Evolutionary conservation across 768 basidiomycete species (phyloP).

Genomic region (Collybia nuda): DNA sequence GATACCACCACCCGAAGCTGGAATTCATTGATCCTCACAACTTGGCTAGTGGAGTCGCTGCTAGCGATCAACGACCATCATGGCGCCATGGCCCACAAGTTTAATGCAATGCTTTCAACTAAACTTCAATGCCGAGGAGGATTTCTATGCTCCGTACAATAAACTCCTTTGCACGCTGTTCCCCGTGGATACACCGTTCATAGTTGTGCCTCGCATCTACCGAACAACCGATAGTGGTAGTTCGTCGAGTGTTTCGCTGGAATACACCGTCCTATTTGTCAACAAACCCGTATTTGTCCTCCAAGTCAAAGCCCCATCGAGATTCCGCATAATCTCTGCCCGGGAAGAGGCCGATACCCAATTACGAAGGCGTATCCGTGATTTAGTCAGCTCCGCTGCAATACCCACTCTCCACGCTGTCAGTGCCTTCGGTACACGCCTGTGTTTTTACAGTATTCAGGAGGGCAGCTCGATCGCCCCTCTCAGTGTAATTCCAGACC

Average conservation of each 20-base stretch:
- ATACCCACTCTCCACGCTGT: constrained; percentile 24
- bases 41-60: too few species aligned
- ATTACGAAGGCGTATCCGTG: constrained; percentile 22
- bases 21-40: too few species aligned
- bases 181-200: constrained; percentile 29
- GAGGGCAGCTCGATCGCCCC: constrained; percentile 14
- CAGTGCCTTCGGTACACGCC: constrained; percentile 29
- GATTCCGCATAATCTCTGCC: constrained; percentile 18
- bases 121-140: too few species aligned
- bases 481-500: constrained; percentile 7
- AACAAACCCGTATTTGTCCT: constrained; percentile 29
- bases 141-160: constrained; percentile 26
- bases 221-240: constrained; percentile 10
- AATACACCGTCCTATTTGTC: constrained; percentile 23
- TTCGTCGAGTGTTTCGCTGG: constrained; percentile 2
- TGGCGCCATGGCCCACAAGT: too few species aligned
- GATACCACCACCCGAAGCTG: too few species aligned
- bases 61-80: too few species aligned
- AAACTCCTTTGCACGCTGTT: constrained; percentile 35
- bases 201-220: constrained; percentile 26
- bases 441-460: constrained; percentile 27
- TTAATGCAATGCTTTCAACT: too few species aligned
- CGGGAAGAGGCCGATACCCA: constrained; percentile 25
- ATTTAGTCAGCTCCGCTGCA: constrained; percentile 21
- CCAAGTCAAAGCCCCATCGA: constrained; percentile 22